Percentiles rank a stretch among this genome's conserved stretches.
Conservation (phyloP, 495 filamentous ascomycete genomes). For the Aspergillus egyptiacus region DNA sequence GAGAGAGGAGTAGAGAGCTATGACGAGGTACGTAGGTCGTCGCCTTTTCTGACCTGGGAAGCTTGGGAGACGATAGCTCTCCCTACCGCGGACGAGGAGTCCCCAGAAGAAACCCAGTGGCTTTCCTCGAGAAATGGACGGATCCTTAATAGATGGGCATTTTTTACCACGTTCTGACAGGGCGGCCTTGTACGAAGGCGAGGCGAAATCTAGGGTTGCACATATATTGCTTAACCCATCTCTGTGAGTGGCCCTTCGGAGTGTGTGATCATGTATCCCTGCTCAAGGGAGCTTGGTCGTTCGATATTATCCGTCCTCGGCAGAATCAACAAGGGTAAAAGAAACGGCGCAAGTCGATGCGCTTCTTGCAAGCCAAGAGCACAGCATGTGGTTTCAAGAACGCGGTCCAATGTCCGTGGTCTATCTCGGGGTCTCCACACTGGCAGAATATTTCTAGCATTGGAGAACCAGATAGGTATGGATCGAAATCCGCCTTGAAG, state of each 20-base stretch:
- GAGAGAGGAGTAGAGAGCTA: neutral
- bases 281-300: neutral
- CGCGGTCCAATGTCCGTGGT: constrained; percentile 20
- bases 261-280: neutral
- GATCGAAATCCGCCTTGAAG: constrained; percentile 10
- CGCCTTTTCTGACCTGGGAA: neutral
- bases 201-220: constrained; percentile 14
- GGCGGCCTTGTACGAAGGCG: neutral
- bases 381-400: constrained; percentile 20
- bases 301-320: constrained; percentile 3
- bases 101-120: neutral
- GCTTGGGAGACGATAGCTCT: too few species aligned
- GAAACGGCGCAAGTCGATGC: constrained; percentile 9
- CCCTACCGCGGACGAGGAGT: neutral
- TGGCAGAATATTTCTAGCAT: constrained; percentile 13
- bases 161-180: neutral
- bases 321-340: constrained; percentile 5
- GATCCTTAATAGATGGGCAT: neutral
- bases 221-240: constrained; percentile 10
- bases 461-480: constrained; percentile 12
- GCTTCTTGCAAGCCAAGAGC: constrained; percentile 19
- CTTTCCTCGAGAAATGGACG: constrained; percentile 8
- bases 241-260: constrained; percentile 5
- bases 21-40: neutral
- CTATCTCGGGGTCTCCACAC: constrained; percentile 24